These are phyloP conservation scores for Xylaria castorea DNA, from an alignment of 495 filamentous ascomycete species.

Conservation along the genomic window DNA sequence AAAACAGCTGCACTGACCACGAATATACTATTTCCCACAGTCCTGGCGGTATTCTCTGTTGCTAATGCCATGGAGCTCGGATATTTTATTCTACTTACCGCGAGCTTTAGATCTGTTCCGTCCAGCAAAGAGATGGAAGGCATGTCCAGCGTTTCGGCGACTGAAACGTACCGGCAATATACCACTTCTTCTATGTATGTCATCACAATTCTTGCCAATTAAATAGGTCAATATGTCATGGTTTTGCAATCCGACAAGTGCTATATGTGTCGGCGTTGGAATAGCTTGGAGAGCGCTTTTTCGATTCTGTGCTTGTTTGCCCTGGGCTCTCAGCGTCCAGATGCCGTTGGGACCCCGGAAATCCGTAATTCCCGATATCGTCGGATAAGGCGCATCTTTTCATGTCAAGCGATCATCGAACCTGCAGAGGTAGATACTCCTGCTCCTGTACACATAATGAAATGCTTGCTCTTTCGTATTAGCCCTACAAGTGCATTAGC, in stretches of 20 bases:
- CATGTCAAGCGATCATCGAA: slow-evolving; percentile 22
- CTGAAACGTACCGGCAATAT: slow-evolving; percentile 47
- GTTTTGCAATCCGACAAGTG: slow-evolving; percentile 54
- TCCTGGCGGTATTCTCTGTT: slow-evolving; percentile 54
- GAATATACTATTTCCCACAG: slow-evolving; percentile 54
- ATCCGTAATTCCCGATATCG: slow-evolving; percentile 48
- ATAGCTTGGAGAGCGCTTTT: slow-evolving; percentile 51
- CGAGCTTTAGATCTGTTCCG: neutral
- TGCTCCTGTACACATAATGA: slow-evolving; percentile 56
- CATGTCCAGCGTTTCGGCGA: neutral
- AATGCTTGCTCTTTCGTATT: slow-evolving; percentile 53
- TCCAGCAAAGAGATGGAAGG: neutral
- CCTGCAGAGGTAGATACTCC: slow-evolving; percentile 56
- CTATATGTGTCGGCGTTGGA: slow-evolving; percentile 56
- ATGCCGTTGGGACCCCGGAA: slow-evolving; percentile 54
- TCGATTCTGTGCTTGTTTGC: slow-evolving; percentile 35
- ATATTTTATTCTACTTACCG: slow-evolving; percentile 2
- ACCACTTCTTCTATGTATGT: slow-evolving; percentile 52
- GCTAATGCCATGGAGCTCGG: slow-evolving; percentile 54
- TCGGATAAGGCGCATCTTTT: neutral
- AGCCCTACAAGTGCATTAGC: slow-evolving; percentile 43
- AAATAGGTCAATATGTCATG: slow-evolving; percentile 50
- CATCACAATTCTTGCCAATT: slow-evolving; percentile 57
- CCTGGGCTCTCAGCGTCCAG: slow-evolving; percentile 53
- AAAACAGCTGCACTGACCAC: slow-evolving; percentile 37